Evolutionary conservation across 2,329 filamentous ascomycete genomes (phyloP), one percentile per base, ranked within the genome.

Genomic region (Monilinia fructigena): DNA sequence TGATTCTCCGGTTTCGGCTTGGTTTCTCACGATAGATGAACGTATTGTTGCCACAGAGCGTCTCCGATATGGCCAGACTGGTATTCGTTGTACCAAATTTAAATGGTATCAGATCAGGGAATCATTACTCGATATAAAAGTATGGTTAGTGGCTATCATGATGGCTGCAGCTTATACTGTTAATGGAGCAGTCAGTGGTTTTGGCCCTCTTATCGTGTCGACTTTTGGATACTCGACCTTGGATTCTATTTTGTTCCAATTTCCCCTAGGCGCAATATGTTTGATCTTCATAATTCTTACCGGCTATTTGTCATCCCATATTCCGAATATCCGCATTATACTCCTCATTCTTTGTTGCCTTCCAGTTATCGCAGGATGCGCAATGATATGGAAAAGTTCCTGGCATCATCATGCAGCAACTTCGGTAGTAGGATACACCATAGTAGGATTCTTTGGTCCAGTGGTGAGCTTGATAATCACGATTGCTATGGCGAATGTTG

Each of bases 291-390:
- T 93, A 64, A 81, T 90, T 0, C 73, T 86, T 0, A 88, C 86
- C 3, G 90, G 90, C 0, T 91, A 82, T 70, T 78, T 92, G 1
- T 85, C 85, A 6, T 83, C 85, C 0, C 80, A 81, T 1, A 79
- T 88, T 63, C 81, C 79, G 2, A 88, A 92, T 72, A 85, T 88
- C 16, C 84, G 89, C 18, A 83, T 92, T 59, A 75, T 86, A 7
- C 83, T 91, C 76, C 81, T 93, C 0, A 77, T 90, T 5, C 55
- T 84, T 3, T 89, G 86, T 70, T 92, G 89, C 68, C 80, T 93
- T 0, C 90, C 89, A 0, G 89, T 92, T 63, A 90, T 93, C 59
- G 88, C 88, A 0, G 89, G 90, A 1, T 92, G 87, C 73, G 85
- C 83, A 4, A 85, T 92, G 75, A 91, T 93, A 72, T 93, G 90